Evolutionary conservation across 805 yeast genomes (phyloP).

Genomic region (Barnettozyma salicaria): DNA sequence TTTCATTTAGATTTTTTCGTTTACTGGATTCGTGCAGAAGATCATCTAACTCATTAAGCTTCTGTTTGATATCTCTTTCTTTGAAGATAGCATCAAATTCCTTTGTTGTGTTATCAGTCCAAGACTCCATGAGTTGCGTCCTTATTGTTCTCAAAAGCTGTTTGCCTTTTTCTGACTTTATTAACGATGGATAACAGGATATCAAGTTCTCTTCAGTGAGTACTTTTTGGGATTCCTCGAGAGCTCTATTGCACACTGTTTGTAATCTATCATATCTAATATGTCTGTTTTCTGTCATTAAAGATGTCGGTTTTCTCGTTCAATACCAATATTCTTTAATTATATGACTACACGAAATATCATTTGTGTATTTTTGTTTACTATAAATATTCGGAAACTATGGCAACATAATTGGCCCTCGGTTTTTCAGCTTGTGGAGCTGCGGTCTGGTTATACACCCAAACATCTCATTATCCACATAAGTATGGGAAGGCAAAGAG

Average conservation of each 20-base stretch:
- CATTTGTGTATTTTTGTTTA: no score
- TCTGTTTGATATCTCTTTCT: slow-evolving; percentile 38
- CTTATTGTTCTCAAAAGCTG: slow-evolving; percentile 39
- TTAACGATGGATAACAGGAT: slow-evolving; percentile 46
- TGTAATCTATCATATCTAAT: slow-evolving; percentile 43
- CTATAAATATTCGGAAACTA: no score
- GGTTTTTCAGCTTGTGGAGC: no score
- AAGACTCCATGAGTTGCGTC: slow-evolving; percentile 40
- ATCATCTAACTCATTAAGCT: slow-evolving; percentile 40
- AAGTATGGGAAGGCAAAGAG: background rate
- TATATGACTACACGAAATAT: no score
- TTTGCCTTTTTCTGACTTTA: slow-evolving; percentile 36
- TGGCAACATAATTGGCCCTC: no score
- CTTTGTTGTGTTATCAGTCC: slow-evolving; percentile 36
- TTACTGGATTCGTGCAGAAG: slow-evolving; percentile 33
- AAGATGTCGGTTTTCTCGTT: no score
- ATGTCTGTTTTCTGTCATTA: slow-evolving; percentile 11
- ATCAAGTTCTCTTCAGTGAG: slow-evolving; percentile 42
- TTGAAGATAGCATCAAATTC: slow-evolving; percentile 47
- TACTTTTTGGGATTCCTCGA: slow-evolving; percentile 45
- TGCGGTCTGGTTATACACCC: background rate
- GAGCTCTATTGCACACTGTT: slow-evolving; percentile 43
- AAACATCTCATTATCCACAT: background rate
- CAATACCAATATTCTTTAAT: no score
- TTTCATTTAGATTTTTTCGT: slow-evolving; percentile 1